Base-by-base conservation (phyloP, 75 land plant species). In the Larix kaempferi region DNA sequence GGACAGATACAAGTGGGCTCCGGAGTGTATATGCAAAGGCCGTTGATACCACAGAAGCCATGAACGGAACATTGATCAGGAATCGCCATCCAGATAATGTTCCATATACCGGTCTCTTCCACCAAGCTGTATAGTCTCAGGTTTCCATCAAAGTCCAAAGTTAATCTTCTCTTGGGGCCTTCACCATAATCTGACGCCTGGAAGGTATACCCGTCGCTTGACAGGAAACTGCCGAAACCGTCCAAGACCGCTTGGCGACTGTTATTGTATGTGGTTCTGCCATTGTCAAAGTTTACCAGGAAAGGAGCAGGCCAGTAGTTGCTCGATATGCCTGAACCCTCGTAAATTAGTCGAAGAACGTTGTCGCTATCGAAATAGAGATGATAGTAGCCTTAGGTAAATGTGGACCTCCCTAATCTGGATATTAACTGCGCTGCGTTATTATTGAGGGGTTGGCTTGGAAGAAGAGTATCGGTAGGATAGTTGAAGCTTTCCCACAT, bases 131-230 rank as follows among this genome's bases (percentile, higher is more conserved):
- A 90, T 13, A 90, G 54, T 57, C 92, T 80, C 5, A 88, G 80
- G 66, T 86, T 86, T 16, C 92, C 92, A 74, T 90, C 90, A 35
- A 78, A 72, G 66, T 86, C 92, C 69, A 90, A 3, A 1, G 82
- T 88, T 4, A 88, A 22, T 55, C 86, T 74, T 60, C 90, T 81
- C 35, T 74, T 77, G 33, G 76, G 37, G 56, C 82, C 81, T 6
- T 56, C 55, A 29, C 87, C 84, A 56, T 27, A 33, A 56, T 90
- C 92, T 17, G 85, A 79, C 6, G 90, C 83, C 23, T 61, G 76
- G 52, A 83, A 79, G 22, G 44, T 15, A 54, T 83, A 44, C 3
- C 39, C 2, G 59, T 88, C 90, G 62, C 86, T 88, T 2, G 90
- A 83, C 1, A 0, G 19, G 66, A 86, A 86, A 22, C 73, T 29